These are phyloP conservation scores for Dendrobium nobile DNA, from an alignment of 106 monocot species.

Conservation along the genomic window DNA sequence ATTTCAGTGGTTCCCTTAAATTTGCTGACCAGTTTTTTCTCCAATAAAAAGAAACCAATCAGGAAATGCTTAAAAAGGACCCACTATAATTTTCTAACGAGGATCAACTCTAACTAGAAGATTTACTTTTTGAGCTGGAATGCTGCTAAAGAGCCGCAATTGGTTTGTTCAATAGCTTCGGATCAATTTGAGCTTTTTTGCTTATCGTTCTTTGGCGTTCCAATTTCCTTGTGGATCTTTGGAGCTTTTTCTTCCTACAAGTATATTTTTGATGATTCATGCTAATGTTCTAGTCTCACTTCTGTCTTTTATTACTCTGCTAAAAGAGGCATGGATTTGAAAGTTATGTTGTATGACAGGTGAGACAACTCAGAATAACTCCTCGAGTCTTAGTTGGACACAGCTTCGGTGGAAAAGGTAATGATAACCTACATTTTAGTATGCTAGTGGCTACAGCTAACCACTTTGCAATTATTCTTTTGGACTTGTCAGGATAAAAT, in stretches of 20 bases:
- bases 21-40: neutral
- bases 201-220: neutral
- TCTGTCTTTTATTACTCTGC: slow-evolving; percentile 2
- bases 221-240: neutral
- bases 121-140: neutral
- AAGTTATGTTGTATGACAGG: slow-evolving; percentile 31
- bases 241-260: neutral
- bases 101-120: neutral
- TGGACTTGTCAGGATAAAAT: neutral
- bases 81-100: neutral
- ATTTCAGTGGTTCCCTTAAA: neutral
- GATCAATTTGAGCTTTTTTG: neutral
- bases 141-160: neutral
- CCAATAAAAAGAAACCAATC: neutral
- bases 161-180: neutral
- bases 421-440: slow-evolving; percentile 2
- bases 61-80: neutral
- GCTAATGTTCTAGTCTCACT: neutral
- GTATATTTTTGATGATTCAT: neutral
- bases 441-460: neutral
- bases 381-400: slow-evolving; percentile 96
- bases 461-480: neutral
- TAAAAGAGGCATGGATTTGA: neutral
- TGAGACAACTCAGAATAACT: slow-evolving; percentile 66
- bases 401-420: slow-evolving; percentile 98